These are phyloP conservation scores for Punctularia strigosozonata DNA, from an alignment of 768 basidiomycete genomes.

Conservation along the genomic window DNA sequence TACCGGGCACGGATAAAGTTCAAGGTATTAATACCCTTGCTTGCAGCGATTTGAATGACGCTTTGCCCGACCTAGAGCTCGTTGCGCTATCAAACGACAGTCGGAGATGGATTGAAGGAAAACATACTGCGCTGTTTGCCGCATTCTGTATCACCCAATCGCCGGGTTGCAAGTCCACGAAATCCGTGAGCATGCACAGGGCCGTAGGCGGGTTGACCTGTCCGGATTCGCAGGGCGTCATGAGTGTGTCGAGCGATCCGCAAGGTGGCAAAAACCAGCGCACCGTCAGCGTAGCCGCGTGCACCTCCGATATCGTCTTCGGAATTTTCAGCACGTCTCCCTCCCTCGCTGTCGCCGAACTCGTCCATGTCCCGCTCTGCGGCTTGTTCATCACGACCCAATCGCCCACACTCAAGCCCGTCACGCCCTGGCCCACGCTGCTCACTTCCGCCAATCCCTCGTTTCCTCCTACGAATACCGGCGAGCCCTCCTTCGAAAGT, in stretches of 20 bases:
- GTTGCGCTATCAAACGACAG: conserved; percentile 1
- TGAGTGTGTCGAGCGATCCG: background rate
- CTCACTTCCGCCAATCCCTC: conserved; percentile 64
- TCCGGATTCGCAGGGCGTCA: background rate
- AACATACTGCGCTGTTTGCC: conserved; percentile 66
- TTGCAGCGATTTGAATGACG: conserved; percentile 76
- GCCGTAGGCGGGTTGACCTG: conserved; percentile 81
- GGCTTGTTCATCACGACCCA: conserved; percentile 63
- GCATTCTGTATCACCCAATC: conserved; percentile 85
- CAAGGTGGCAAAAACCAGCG: conserved; percentile 9
- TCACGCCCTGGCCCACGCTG: conserved; percentile 45
- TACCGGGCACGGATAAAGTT: conserved; percentile 73
- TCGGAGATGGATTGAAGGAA: background rate
- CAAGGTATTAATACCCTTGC: conserved; percentile 60
- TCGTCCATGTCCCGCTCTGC: conserved; percentile 71
- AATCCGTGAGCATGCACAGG: conserved; percentile 70
- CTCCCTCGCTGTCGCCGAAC: conserved; percentile 37
- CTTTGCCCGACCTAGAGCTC: conserved; percentile 60
- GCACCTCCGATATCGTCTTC: conserved; percentile 38
- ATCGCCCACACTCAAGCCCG: conserved; percentile 39
- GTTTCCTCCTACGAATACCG: conserved; percentile 59
- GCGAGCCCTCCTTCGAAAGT: conserved; percentile 18
- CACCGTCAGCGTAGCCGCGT: conserved; percentile 71
- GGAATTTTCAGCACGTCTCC: conserved; percentile 54
- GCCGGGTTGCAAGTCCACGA: conserved; percentile 46